Evolutionary conservation across 73 alveolate species (phyloP).

Genomic region (Stentor coeruleus): DNA sequence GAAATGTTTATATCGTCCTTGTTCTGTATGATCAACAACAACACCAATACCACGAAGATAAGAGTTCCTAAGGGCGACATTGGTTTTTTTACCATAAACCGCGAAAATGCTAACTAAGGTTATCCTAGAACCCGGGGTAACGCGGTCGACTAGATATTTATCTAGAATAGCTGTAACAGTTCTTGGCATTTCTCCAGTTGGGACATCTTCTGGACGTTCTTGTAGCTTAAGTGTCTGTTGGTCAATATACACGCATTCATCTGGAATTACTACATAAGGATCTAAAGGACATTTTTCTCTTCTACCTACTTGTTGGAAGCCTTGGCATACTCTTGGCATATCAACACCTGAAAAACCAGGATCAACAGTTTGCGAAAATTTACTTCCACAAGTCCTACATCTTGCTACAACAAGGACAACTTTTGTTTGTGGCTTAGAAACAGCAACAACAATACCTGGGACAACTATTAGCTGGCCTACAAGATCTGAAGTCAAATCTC

Average conservation of each 20-base stretch:
- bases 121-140: conserved; percentile 96
- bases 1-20: conserved; percentile 49
- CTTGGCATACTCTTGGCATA: conserved; percentile 87
- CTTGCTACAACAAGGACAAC: conserved; percentile 68
- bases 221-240: conserved; percentile 88
- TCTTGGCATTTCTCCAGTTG: conserved; percentile 99
- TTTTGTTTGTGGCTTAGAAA: conserved; percentile 73
- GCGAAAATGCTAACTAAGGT: conserved; percentile 87
- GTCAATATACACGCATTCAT: conserved; percentile 86
- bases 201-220: conserved; percentile 98
- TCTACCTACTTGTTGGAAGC: conserved; percentile 25
- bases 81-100: conserved; percentile 63
- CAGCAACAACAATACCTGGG: conserved; percentile 91
- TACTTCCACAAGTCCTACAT: conserved; percentile 88
- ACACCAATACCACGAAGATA: conserved; percentile 82
- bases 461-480: conserved; percentile 80
- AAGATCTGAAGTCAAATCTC: conserved; percentile 76
- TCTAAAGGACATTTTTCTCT: conserved; percentile 91
- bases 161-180: conserved; percentile 85
- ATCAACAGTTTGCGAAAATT: conserved; percentile 59
- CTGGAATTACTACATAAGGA: conserved; percentile 82
- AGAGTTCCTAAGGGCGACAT: conserved; percentile 53
- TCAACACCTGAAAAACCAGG: conserved; percentile 74
- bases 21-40: conserved; percentile 60
- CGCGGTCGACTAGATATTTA: conserved; percentile 88